Evolutionary conservation across 306 rosid genomes (phyloP).

Genomic region (Cajanus cajan): DNA sequence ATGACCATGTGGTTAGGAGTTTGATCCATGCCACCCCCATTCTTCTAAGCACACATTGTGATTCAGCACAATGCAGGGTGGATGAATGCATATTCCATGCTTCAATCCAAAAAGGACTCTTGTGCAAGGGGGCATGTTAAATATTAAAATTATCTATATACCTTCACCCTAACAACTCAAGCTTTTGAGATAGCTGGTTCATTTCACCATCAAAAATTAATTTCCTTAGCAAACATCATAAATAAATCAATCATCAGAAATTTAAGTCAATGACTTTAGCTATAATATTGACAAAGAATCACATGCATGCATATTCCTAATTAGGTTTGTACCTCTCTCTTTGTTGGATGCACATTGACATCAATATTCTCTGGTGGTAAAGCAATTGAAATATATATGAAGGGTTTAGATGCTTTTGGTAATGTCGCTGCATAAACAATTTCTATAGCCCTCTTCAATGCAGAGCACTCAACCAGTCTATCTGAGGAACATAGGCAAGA

Average conservation of each 20-base stretch:
- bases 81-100: neutral
- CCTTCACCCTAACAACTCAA: neutral
- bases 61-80: neutral
- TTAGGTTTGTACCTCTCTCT: slow-evolving; percentile 72
- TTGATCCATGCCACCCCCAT: neutral
- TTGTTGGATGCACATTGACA: slow-evolving; percentile 91
- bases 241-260: neutral
- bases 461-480: slow-evolving; percentile 89
- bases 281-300: slow-evolving; percentile 23
- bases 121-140: neutral
- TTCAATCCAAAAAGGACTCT: neutral
- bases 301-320: neutral
- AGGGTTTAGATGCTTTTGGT: slow-evolving; percentile 96
- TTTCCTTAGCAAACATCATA: neutral
- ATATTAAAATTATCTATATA: neutral
- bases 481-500: slow-evolving; percentile 48
- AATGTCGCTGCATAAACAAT: slow-evolving; percentile 89
- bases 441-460: slow-evolving; percentile 95
- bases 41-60: neutral
- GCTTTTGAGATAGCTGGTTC: neutral
- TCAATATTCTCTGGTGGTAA: slow-evolving; percentile 88
- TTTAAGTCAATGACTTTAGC: neutral
- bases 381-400: slow-evolving; percentile 73
- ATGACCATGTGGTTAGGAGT: neutral
- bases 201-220: neutral